A percentile compares a stretch with the other conserved stretches of the same genome.
Conservation (phyloP, 2,329 filamentous ascomycete species). For the Sarocladium oryzae region DNA sequence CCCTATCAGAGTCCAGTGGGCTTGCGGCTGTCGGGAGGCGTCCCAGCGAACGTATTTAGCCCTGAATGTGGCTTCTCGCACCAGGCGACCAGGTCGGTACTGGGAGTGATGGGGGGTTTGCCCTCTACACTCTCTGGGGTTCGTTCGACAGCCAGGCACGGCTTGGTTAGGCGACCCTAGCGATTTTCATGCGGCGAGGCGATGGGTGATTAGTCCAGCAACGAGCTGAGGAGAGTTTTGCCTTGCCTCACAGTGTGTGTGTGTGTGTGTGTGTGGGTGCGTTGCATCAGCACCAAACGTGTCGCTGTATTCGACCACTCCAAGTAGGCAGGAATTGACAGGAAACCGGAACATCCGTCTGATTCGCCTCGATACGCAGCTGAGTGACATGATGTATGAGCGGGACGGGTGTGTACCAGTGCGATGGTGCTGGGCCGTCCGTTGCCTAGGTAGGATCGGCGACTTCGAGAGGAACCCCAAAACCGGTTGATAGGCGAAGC, state of each 20-base stretch:
- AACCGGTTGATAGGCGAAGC: background rate
- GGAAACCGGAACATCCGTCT: background rate
- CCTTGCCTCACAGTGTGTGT: background rate
- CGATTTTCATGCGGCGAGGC: background rate
- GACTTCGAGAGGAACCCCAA: background rate
- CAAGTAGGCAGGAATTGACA: no score
- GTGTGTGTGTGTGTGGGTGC: background rate
- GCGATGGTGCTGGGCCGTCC: background rate
- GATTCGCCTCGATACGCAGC: background rate
- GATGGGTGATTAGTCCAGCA: background rate
- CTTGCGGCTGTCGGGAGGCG: no score
- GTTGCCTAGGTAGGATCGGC: no score
- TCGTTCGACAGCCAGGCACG: background rate
- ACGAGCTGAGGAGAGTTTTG: background rate
- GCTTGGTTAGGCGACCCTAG: background rate
- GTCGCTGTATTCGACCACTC: no score
- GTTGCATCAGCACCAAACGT: background rate
- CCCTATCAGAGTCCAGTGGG: no score
- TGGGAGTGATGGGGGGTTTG: conserved; percentile 1
- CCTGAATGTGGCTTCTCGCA: background rate
- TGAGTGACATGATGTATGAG: conserved; percentile 1
- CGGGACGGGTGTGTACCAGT: conserved; percentile 1
- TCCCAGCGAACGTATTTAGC: no score
- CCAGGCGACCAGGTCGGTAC: background rate
- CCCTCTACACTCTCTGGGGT: background rate